phyloP scores from a whole-genome alignment of 2,329 filamentous ascomycete species.

The Aspergillus sp. region DNA sequence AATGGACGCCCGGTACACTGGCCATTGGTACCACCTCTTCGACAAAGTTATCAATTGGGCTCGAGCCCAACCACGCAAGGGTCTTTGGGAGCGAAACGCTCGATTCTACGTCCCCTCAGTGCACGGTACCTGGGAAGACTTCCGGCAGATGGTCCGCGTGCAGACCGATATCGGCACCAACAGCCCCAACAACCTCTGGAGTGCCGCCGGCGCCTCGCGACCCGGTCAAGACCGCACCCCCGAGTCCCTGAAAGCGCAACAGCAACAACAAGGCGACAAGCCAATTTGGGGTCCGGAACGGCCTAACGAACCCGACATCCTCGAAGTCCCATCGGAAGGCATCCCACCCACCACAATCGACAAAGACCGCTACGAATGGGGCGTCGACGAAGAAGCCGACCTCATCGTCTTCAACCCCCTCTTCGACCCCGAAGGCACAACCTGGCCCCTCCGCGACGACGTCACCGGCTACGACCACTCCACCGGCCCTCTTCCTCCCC shows the following conservation, averaged over 20 bases:
- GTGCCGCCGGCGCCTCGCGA: constrained; percentile 49
- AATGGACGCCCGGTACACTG: constrained; percentile 76
- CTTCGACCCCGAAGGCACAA: constrained; percentile 85
- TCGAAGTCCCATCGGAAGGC: constrained; percentile 72
- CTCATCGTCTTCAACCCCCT: constrained; percentile 89
- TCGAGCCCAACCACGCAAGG: constrained; percentile 72
- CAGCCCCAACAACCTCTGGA: constrained; percentile 69
- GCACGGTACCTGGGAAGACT: constrained; percentile 79
- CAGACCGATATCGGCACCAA: constrained; percentile 71
- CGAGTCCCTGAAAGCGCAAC: constrained; percentile 30
- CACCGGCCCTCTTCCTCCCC: constrained; percentile 59
- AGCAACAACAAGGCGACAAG: constrained; percentile 54
- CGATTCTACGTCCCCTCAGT: constrained; percentile 76
- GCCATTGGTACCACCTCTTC: constrained; percentile 80
- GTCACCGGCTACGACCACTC: constrained; percentile 80
- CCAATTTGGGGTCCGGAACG: constrained; percentile 83
- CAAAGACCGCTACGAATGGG: constrained; percentile 81
- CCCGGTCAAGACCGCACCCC: constrained; percentile 23
- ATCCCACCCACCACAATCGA: constrained; percentile 71
- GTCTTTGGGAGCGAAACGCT: constrained; percentile 76
- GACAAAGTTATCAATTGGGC: constrained; percentile 71
- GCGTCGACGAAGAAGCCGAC: constrained; percentile 86
- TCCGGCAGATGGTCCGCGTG: constrained; percentile 73
- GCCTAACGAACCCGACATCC: constrained; percentile 68
- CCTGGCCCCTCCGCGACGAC: constrained; percentile 78